Percentiles rank a stretch among this genome's conserved stretches.
phyloP scores from a whole-genome alignment of 345 rosid species.

The Sonneratia caseolaris region DNA sequence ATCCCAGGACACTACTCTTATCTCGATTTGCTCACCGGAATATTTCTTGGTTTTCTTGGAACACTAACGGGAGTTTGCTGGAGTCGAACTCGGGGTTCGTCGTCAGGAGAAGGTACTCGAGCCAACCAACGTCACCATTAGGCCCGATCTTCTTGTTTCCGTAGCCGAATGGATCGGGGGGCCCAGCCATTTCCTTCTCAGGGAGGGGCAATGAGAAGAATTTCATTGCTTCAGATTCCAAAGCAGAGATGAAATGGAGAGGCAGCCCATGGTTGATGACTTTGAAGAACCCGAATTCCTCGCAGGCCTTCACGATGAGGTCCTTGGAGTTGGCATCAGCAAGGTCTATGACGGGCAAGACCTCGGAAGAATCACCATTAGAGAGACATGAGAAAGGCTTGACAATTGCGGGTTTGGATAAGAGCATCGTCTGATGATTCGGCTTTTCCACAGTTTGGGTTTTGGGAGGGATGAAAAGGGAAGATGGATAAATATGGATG shows the following conservation, averaged over 20 bases:
- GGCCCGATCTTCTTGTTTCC: slow-evolving; percentile 40
- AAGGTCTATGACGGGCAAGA: too few species aligned
- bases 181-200: slow-evolving; percentile 28
- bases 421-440: too few species aligned
- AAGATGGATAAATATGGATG: too few species aligned
- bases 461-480: too few species aligned
- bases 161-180: slow-evolving; percentile 33
- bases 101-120: slow-evolving; percentile 38
- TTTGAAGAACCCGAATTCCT: slow-evolving; percentile 47
- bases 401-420: too few species aligned
- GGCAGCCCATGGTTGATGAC: slow-evolving; percentile 37
- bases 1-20: background rate
- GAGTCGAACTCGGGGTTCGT: slow-evolving; percentile 15
- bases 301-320: slow-evolving; percentile 29
- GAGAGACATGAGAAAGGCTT: too few species aligned
- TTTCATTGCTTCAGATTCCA: slow-evolving; percentile 25
- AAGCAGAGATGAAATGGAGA: slow-evolving; percentile 14
- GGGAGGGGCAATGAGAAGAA: slow-evolving; percentile 27
- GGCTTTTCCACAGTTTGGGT: too few species aligned
- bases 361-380: too few species aligned
- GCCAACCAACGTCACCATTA: slow-evolving; percentile 44
- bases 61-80: slow-evolving; percentile 7
- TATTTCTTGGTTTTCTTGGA: slow-evolving; percentile 13
- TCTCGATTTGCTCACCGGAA: slow-evolving; percentile 18
- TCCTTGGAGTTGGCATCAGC: too few species aligned